phyloP scores from a whole-genome alignment of 1,284 basidiomycete genomes.

The Puccinia triticina region DNA sequence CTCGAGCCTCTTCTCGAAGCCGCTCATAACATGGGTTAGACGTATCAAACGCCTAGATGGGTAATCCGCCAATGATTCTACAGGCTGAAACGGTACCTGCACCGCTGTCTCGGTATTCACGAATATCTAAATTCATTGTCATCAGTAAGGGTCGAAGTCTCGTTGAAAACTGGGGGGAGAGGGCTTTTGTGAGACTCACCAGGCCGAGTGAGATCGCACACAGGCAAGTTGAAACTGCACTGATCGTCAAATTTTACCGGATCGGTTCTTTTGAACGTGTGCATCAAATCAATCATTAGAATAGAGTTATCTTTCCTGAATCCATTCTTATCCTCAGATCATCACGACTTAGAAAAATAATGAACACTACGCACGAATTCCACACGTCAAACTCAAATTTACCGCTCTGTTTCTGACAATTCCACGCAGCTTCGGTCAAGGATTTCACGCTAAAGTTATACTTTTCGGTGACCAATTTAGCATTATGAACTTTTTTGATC shows the following conservation, averaged over 20 bases:
- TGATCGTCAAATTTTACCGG: constrained; percentile 34
- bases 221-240: constrained; percentile 49
- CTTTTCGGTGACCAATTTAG: constrained; percentile 25
- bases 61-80: constrained; percentile 32
- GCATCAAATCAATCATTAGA: no score
- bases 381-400: constrained; percentile 46
- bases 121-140: constrained; percentile 18
- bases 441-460: constrained; percentile 38
- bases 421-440: constrained; percentile 43
- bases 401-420: constrained; percentile 39
- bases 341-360: neutral
- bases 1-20: neutral
- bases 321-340: no score
- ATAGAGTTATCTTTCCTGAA: no score
- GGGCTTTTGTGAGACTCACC: constrained; percentile 12
- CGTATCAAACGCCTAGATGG: constrained; percentile 25
- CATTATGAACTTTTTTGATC: constrained; percentile 35
- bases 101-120: constrained; percentile 42
- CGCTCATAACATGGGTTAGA: neutral
- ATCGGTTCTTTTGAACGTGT: constrained; percentile 17
- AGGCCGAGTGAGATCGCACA: constrained; percentile 43
- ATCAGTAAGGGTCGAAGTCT: neutral
- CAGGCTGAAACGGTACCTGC: constrained; percentile 35
- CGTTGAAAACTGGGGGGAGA: neutral
- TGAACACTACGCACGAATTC: constrained; percentile 38